Evolutionary conservation across 345 rosid species (phyloP).

Genomic region (Ceriops tagal): DNA sequence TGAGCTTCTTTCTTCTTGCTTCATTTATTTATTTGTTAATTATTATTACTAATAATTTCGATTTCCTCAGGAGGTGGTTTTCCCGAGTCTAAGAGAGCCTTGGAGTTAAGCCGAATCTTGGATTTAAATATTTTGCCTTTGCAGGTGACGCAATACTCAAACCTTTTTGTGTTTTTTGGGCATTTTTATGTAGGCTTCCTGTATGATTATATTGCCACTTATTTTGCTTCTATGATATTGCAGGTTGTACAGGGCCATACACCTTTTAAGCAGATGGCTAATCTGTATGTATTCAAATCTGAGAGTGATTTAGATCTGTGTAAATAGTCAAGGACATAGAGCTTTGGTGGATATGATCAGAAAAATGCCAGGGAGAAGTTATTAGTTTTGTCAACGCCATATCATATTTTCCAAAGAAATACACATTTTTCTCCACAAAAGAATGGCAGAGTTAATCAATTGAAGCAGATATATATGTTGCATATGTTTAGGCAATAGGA

Average conservation of each 20-base stretch:
- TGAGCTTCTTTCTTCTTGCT: slow-evolving; percentile 24
- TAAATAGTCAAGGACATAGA: neutral
- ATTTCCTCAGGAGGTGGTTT: slow-evolving; percentile 67
- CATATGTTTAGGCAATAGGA: neutral
- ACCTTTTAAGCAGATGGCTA: slow-evolving; percentile 61
- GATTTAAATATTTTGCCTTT: slow-evolving; percentile 53
- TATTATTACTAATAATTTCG: neutral
- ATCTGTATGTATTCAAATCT: slow-evolving; percentile 35
- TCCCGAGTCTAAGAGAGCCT: slow-evolving; percentile 73
- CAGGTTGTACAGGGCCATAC: slow-evolving; percentile 90
- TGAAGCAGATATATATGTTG: neutral
- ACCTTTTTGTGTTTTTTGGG: neutral
- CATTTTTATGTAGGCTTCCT: neutral
- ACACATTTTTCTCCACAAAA: too few species aligned
- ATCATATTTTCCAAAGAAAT: too few species aligned
- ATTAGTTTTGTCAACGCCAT: too few species aligned
- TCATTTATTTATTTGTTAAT: neutral
- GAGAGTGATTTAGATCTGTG: too few species aligned
- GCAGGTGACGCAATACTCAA: slow-evolving; percentile 44
- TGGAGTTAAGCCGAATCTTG: slow-evolving; percentile 57
- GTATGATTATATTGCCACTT: neutral
- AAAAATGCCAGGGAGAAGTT: neutral
- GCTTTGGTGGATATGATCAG: neutral
- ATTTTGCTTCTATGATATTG: slow-evolving; percentile 10
- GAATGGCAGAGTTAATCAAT: too few species aligned